Evolutionary conservation across 257 asterid species (phyloP).

Genomic region (Nicotiana undulata): DNA sequence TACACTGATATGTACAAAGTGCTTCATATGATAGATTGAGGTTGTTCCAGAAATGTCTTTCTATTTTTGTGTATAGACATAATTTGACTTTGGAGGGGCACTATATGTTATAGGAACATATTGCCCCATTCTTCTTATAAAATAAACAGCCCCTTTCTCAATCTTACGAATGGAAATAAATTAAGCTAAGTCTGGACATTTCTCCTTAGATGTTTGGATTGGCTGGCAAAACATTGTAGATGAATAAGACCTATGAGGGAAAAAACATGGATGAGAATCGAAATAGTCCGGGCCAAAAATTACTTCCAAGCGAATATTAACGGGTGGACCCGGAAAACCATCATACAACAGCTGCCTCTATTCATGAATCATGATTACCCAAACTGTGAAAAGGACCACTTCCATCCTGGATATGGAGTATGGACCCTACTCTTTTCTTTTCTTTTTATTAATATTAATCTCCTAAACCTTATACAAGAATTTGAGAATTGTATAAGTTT

Average conservation of each 20-base stretch:
- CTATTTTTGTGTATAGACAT: neutral
- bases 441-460: neutral
- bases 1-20: neutral
- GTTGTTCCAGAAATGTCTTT: conserved; percentile 6
- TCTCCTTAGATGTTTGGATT: neutral
- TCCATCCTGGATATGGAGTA: conserved; percentile 10
- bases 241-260: neutral
- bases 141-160: neutral
- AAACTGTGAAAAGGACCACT: conserved; percentile 12
- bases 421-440: neutral
- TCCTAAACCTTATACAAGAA: neutral
- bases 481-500: neutral
- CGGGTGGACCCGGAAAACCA: conserved; percentile 23
- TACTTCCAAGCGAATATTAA: neutral
- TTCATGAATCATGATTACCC: conserved; percentile 16
- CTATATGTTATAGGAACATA: neutral
- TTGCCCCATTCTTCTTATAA: neutral
- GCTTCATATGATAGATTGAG: neutral
- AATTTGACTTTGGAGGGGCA: conserved; percentile 2
- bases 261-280: neutral
- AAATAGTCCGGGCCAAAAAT: neutral
- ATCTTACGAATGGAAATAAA: neutral
- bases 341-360: conserved; percentile 13
- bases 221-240: neutral
- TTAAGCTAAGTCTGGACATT: neutral